Conservation (phyloP, 768 basidiomycete genomes). For the Suillus alpinus region DNA sequence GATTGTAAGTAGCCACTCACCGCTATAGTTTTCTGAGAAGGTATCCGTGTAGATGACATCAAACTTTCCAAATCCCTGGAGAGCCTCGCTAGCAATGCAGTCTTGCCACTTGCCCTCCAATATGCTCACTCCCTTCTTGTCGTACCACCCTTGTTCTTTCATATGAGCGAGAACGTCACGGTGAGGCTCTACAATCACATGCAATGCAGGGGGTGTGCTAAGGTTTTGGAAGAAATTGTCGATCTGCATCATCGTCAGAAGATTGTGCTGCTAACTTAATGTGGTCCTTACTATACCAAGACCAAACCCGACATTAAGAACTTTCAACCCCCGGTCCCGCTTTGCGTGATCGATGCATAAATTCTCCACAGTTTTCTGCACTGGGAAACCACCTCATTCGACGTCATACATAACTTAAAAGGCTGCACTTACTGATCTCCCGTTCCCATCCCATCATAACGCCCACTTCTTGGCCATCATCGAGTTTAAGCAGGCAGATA, state of each 20-base stretch:
- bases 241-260: constrained; percentile 49
- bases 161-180: constrained; percentile 86
- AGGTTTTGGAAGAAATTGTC: constrained; percentile 77
- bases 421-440: constrained; percentile 59
- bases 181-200: constrained; percentile 94
- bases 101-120: constrained; percentile 96
- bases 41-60: constrained; percentile 92
- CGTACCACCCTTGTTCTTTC: constrained; percentile 73
- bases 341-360: constrained; percentile 57
- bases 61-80: constrained; percentile 71
- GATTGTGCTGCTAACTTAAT: constrained; percentile 1
- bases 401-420: constrained; percentile 10
- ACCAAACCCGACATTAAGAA: constrained; percentile 93
- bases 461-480: constrained; percentile 74
- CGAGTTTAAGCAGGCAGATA: constrained; percentile 67
- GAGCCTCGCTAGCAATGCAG: constrained; percentile 55
- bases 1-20: constrained; percentile 27
- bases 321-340: constrained; percentile 45
- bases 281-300: constrained; percentile 71
- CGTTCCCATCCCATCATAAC: constrained; percentile 99
- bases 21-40: constrained; percentile 83
- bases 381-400: constrained; percentile 33
- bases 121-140: constrained; percentile 71
- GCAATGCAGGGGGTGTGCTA: constrained; percentile 55
- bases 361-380: constrained; percentile 73